Base-by-base conservation (phyloP, 75 land plant species). In the Pinus tabuliformis region DNA sequence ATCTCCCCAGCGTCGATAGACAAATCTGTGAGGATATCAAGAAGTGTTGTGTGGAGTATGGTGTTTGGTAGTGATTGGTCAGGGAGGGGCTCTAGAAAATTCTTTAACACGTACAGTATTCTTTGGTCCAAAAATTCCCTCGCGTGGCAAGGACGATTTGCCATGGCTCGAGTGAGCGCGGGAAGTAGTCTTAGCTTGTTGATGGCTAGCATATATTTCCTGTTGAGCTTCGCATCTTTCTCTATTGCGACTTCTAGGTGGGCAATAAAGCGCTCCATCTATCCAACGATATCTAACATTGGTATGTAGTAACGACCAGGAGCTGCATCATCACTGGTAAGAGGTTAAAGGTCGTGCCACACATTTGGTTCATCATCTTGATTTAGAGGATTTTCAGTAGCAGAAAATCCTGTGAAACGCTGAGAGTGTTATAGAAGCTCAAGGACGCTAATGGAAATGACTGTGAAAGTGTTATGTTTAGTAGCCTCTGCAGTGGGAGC, bases 51-150 rank as follows among this genome's bases (percentile, higher is more conserved):
- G 26, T 71, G 68, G 30, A 80, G 6, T 17, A 42, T 80, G 42
- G 75, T 56, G 56, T 80, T 80, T 12, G 81, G 78, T 5, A 80
- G 49, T 3, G 78, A 80, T 5, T 68, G 64, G 49, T 80, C 78
- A 1, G 81, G 81, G 4, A 80, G 78, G 21, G 81, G 66, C n/a
- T 80, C 81, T n/a, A 80, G 78, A 78, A 78, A 80, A 18, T 74
- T 74, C 54, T 80, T 80, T 20, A 80, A 52, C 57, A 65, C 21
- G 14, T 64, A 1, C 13, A 80, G 70, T 18, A 80, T 54, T 2
- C 81, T 78, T 5, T 58, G 65, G 52, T 80, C 81, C 28, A 80
- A 24, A 49, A 80, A 80, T 54, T 80, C 71, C 18, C 54, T n/a
- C n/a, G n/a, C 36, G 3, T 80, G 78, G 9, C 57, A 30, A 33